Conservation (phyloP, 495 filamentous ascomycete genomes). For the Annulohypoxylon moriforme region DNA sequence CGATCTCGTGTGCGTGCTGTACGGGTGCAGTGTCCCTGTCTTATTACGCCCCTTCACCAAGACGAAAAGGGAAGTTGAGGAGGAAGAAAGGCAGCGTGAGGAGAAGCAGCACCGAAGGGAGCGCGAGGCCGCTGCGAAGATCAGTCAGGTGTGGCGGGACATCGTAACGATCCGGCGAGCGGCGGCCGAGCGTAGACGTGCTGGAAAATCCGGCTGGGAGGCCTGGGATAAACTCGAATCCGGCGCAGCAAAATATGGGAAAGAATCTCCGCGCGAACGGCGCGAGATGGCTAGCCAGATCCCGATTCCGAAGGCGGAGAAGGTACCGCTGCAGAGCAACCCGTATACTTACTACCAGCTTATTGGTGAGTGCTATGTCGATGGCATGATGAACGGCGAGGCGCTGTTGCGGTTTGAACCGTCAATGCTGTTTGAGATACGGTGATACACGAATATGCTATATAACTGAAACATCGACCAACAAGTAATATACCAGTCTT, state of each 20-base stretch:
- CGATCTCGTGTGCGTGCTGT: slow-evolving; percentile 54
- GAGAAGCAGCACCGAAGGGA: neutral
- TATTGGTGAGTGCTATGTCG: slow-evolving; percentile 31
- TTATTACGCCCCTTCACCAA: slow-evolving; percentile 43
- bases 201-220: neutral
- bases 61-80: neutral
- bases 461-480: too few species aligned
- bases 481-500: too few species aligned
- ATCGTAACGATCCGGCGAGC: neutral
- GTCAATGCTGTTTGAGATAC: slow-evolving; percentile 27
- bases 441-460: neutral
- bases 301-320: neutral
- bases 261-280: neutral
- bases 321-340: slow-evolving; percentile 7
- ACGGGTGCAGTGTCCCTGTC: slow-evolving; percentile 58
- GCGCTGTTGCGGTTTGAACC: slow-evolving; percentile 2
- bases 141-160: slow-evolving; percentile 8
- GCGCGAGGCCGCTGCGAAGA: neutral
- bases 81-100: slow-evolving; percentile 1
- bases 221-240: neutral
- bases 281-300: neutral
- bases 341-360: slow-evolving; percentile 24
- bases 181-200: neutral
- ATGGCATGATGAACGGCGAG: slow-evolving; percentile 32
- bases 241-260: neutral